Percentiles rank a stretch among this genome's conserved stretches.
phyloP scores from a whole-genome alignment of 1,284 basidiomycete genomes.

The Ustilago trichophora region DNA sequence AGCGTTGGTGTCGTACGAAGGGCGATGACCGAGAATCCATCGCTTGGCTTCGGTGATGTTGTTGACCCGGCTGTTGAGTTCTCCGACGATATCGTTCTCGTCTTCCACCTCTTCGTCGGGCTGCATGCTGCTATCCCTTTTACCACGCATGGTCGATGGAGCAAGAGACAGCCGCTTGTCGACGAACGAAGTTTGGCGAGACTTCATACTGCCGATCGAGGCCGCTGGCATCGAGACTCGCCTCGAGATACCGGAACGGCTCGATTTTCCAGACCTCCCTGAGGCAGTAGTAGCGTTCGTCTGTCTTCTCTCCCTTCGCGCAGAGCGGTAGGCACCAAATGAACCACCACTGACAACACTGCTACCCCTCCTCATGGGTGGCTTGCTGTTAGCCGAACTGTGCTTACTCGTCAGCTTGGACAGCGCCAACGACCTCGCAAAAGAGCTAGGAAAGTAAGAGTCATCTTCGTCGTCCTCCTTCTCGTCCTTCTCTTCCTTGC shows the following conservation, averaged over 20 bases:
- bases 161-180: slow-evolving; percentile 13
- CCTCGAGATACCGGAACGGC: slow-evolving; percentile 1
- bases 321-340: neutral
- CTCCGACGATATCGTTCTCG: slow-evolving; percentile 13
- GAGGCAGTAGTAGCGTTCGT: slow-evolving; percentile 11
- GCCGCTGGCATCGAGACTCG: slow-evolving; percentile 14
- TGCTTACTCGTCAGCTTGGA: slow-evolving; percentile 13
- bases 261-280: slow-evolving; percentile 3
- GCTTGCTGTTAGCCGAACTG: neutral
- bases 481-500: neutral
- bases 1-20: neutral
- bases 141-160: neutral
- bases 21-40: slow-evolving; percentile 13
- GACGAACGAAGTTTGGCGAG: neutral
- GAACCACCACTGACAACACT: neutral
- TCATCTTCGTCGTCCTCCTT: slow-evolving; percentile 5
- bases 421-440: slow-evolving; percentile 8
- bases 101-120: slow-evolving; percentile 8
- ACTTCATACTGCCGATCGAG: neutral
- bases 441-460: too few relatives aligned
- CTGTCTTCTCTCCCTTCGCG: slow-evolving; percentile 2
- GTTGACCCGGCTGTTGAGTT: slow-evolving; percentile 14
- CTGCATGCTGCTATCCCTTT: slow-evolving; percentile 1
- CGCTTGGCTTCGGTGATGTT: slow-evolving; percentile 23
- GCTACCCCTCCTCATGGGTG: neutral